Conservation (phyloP, 257 asterid species). For the Petunia axillaris region DNA sequence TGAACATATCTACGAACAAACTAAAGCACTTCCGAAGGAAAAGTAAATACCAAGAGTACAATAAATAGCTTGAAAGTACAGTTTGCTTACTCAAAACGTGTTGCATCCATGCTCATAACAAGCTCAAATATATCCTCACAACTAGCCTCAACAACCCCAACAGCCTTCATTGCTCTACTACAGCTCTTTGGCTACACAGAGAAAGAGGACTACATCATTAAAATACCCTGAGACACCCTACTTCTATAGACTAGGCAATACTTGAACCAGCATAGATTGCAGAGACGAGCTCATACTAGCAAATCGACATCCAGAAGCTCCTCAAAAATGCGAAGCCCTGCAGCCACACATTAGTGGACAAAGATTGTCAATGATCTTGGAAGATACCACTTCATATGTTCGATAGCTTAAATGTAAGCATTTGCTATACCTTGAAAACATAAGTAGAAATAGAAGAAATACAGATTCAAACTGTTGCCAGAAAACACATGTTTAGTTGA, state of each 20-base stretch:
- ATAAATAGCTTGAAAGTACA: conserved; percentile 26
- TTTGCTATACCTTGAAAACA: background rate
- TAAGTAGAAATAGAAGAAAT: background rate
- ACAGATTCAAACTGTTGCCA: conserved; percentile 20
- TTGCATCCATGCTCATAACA: conserved; percentile 93
- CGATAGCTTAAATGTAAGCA: background rate
- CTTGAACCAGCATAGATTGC: conserved; percentile 20
- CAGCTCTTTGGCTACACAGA: conserved; percentile 87
- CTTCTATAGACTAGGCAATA: conserved; percentile 11
- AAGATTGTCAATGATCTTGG: conserved; percentile 16
- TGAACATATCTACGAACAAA: conserved; percentile 4
- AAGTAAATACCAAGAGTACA: background rate
- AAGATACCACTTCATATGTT: conserved; percentile 11
- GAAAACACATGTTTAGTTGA: conserved; percentile 23
- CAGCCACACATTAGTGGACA: conserved; percentile 33
- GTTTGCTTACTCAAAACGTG: conserved; percentile 79
- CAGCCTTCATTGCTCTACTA: conserved; percentile 96
- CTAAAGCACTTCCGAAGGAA: background rate
- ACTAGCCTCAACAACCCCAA: conserved; percentile 89
- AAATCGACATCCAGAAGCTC: conserved; percentile 85
- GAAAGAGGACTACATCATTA: conserved; percentile 34
- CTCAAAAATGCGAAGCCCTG: conserved; percentile 95
- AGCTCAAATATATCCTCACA: conserved; percentile 91
- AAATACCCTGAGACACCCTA: conserved; percentile 29
- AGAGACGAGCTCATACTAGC: conserved; percentile 57